phyloP scores from a whole-genome alignment of 1,284 basidiomycete species.

The Ustilago nuda region DNA sequence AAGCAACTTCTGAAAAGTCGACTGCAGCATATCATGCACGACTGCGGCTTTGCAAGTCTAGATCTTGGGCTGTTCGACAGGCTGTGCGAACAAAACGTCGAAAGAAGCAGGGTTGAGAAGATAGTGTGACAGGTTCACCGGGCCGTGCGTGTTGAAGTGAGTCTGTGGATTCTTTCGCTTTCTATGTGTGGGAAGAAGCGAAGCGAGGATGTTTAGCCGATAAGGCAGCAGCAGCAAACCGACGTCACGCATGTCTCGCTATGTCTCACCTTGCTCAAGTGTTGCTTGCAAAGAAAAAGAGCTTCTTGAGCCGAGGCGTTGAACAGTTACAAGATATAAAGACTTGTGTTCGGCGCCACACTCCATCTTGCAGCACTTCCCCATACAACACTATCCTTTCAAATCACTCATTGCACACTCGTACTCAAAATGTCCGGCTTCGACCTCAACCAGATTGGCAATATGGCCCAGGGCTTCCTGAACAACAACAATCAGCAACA shows the following conservation, averaged over 20 bases:
- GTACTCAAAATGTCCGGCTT: constrained; percentile 39
- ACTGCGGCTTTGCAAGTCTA: constrained; percentile 8
- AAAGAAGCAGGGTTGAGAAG: neutral
- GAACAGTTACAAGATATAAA: neutral
- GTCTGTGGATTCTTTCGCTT: neutral
- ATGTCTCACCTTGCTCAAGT: constrained; percentile 22
- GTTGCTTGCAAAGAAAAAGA: constrained; percentile 19
- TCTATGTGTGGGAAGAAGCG: neutral
- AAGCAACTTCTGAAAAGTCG: neutral
- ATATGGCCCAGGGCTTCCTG: constrained; percentile 46
- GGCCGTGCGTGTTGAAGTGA: constrained; percentile 17
- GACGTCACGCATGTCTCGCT: constrained; percentile 19
- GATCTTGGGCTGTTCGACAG: neutral
- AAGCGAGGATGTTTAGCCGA: constrained; percentile 19
- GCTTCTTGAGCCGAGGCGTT: constrained; percentile 11
- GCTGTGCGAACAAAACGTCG: constrained; percentile 4
- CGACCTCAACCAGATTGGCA: constrained; percentile 45
- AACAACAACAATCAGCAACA: constrained; percentile 31
- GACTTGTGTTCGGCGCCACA: neutral
- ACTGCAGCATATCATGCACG: constrained; percentile 4
- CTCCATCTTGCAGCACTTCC: neutral
- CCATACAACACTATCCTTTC: neutral
- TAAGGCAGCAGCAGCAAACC: constrained; percentile 1
- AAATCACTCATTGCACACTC: neutral
- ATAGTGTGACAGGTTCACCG: neutral